Evolutionary conservation across 768 basidiomycete genomes (phyloP).

Genomic region (Paxillus ammoniavirescens): DNA sequence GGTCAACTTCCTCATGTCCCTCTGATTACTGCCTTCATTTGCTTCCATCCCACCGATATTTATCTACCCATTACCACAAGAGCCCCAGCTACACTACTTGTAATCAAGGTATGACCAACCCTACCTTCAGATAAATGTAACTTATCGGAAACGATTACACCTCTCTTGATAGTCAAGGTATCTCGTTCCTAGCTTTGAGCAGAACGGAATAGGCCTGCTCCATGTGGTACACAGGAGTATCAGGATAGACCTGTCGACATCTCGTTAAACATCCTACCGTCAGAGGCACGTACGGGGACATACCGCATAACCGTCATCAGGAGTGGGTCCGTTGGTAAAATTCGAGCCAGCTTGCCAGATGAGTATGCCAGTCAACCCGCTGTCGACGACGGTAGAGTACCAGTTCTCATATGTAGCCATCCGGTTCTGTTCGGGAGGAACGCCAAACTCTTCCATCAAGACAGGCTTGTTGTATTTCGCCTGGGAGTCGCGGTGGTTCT

Average conservation of each 20-base stretch:
- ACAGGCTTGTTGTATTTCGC: conserved; percentile 56
- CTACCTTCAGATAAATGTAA: too few species aligned
- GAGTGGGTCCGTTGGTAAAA: conserved; percentile 39
- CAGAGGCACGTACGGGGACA: neutral
- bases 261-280: neutral
- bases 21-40: too few species aligned
- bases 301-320: conserved; percentile 50
- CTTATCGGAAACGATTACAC: too few species aligned
- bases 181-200: conserved; percentile 1
- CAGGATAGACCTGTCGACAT: conserved; percentile 9
- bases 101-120: too few species aligned
- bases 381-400: conserved; percentile 49
- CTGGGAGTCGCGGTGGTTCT: conserved; percentile 55
- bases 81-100: too few species aligned
- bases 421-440: conserved; percentile 33
- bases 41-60: too few species aligned
- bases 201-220: conserved; percentile 5
- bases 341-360: conserved; percentile 55
- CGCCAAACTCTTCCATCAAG: conserved; percentile 65
- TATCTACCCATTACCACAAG: too few species aligned
- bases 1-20: too few species aligned
- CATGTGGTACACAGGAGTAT: conserved; percentile 12
- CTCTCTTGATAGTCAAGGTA: too few species aligned
- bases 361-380: conserved; percentile 59
- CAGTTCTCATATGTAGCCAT: conserved; percentile 50